Evolutionary conservation across 2,329 filamentous ascomycete genomes (phyloP), one percentile per base, ranked within the genome.

Genomic region (Grosmannia huntii): DNA sequence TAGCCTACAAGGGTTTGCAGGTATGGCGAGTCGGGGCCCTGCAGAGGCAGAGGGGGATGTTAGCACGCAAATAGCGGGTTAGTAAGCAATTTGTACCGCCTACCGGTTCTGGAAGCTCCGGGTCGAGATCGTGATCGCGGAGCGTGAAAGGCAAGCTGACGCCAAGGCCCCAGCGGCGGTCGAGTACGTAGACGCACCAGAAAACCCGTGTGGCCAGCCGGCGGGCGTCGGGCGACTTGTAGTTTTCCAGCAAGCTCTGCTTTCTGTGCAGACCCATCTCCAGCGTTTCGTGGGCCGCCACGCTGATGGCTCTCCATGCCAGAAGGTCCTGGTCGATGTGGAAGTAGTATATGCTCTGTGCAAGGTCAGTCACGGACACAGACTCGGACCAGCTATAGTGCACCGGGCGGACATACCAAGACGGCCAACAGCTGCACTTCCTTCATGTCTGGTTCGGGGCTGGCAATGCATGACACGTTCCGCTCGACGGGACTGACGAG

Each of bases 161-260:
- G 1, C 76, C 76, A 38, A 78, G 75, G 6, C 74, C 76, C 73
- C 74, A 78, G 38, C 76, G 72, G 1, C 75, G 72, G 50, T 78
- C 76, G 0, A 79, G 69, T 0, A 76, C 72, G 55, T 77, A 78
- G 25, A 77, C 73, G 52, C 72, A 76, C 75, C 76, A 79, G 60
- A 77, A 78, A 0, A 77, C 67, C 0, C 70, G 61, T 0, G 66
- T 64, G 0, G 70, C 71, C 0, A 66, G 41, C 0, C 65, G 61
- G 0, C 68, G 67, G 0, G 65, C 57, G 0, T 64, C 60, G 0
- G 60, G 55, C 21, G 71, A 66, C 2, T 65, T 63, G 48, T 72
- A 51, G 48, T 57, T 71, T 23, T 72, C 69, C 2, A 70, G 61
- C 41, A 76, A 67, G 19, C 72, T 77, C 4, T 72, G 68, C 36